These are phyloP conservation scores for Quambalaria eucalypti DNA, from an alignment of 1,284 basidiomycete genomes.

Conservation along the genomic window DNA sequence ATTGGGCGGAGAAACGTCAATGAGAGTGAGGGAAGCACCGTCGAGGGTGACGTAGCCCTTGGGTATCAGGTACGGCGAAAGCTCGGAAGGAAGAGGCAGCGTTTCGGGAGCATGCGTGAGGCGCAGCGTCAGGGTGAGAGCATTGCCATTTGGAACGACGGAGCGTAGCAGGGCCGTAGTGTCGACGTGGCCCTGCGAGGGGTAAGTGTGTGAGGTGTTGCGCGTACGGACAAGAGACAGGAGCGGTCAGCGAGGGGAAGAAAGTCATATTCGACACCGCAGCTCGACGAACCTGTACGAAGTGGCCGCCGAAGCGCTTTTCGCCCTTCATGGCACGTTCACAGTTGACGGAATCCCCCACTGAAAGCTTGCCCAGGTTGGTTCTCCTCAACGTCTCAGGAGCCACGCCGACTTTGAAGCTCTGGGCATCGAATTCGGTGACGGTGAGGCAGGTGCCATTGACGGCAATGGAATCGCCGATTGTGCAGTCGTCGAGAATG, in stretches of 20 bases:
- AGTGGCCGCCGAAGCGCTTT: conserved; percentile 88
- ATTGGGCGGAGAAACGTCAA: conserved; percentile 54
- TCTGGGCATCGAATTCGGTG: conserved; percentile 58
- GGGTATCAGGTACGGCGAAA: conserved; percentile 77
- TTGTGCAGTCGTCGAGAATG: conserved; percentile 80
- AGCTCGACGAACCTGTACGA: conserved; percentile 68
- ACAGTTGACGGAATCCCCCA: conserved; percentile 79
- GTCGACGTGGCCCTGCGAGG: conserved; percentile 57
- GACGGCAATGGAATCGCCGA: conserved; percentile 89
- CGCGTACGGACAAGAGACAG: neutral
- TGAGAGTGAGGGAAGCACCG: conserved; percentile 86
- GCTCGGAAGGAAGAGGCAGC: conserved; percentile 59
- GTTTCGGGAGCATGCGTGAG: conserved; percentile 30
- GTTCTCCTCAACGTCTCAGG: conserved; percentile 85
- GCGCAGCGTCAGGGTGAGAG: conserved; percentile 70
- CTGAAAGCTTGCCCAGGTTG: conserved; percentile 65
- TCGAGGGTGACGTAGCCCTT: conserved; percentile 95
- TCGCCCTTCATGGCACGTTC: conserved; percentile 88
- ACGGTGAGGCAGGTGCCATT: conserved; percentile 76
- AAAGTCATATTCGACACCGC: neutral
- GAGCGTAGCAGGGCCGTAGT: conserved; percentile 57
- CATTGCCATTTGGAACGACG: conserved; percentile 70
- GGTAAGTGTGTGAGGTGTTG: neutral
- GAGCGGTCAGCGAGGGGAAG: neutral
- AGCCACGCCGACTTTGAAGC: conserved; percentile 89